These are phyloP conservation scores for Alternaria sp. DNA, from an alignment of 2,329 filamentous ascomycete genomes.

Conservation along the genomic window DNA sequence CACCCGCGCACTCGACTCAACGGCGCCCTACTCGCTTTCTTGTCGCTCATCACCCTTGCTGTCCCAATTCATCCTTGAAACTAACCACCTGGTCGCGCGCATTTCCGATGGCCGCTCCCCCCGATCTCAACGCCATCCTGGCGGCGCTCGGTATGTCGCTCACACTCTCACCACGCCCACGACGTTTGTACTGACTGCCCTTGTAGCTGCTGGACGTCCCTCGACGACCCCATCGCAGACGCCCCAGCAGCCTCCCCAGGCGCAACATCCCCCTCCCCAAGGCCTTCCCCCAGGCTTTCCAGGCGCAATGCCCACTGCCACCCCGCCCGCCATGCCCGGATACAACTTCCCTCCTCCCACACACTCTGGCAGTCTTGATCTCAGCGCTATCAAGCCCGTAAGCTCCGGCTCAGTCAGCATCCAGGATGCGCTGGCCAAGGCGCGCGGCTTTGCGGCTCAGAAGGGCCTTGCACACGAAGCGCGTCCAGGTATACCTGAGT, in stretches of 20 bases:
- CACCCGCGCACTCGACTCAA: constrained; percentile 13
- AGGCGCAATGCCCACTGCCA: constrained; percentile 48
- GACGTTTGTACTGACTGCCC: constrained; percentile 12
- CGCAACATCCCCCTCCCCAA: constrained; percentile 52
- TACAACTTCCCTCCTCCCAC: constrained; percentile 70
- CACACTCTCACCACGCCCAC: neutral
- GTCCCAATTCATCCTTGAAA: constrained; percentile 1
- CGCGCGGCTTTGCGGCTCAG: constrained; percentile 80
- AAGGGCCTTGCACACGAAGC: constrained; percentile 68
- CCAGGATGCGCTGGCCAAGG: constrained; percentile 82
- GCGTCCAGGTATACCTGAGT: constrained; percentile 51
- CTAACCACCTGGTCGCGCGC: constrained; percentile 8
- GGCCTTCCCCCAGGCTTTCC: constrained; percentile 54
- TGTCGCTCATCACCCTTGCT: neutral
- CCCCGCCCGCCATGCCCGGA: constrained; percentile 50
- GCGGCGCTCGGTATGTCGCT: constrained; percentile 45
- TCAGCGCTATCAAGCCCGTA: constrained; percentile 79
- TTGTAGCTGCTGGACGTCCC: constrained; percentile 54
- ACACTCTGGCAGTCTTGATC: constrained; percentile 76
- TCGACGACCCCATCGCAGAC: constrained; percentile 56
- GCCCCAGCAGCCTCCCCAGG: constrained; percentile 48
- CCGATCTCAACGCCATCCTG: constrained; percentile 49
- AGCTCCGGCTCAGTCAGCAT: constrained; percentile 84
- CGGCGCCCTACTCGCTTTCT: neutral
- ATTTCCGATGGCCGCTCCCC: constrained; percentile 42